Base-by-base conservation (phyloP, 2,329 filamentous ascomycete species). In the Clonostachys rhizophaga region DNA sequence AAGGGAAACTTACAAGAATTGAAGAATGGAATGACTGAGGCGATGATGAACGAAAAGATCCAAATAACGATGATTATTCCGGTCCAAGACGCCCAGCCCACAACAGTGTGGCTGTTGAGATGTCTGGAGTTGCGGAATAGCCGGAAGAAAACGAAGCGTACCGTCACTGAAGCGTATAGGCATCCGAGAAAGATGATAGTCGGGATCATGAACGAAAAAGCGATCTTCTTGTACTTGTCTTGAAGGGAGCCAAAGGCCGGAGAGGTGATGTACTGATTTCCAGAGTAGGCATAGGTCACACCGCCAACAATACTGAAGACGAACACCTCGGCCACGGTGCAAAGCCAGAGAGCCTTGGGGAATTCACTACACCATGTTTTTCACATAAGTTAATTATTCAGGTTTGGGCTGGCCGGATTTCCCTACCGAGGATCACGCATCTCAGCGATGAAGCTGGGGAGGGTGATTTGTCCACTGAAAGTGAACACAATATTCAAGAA, bases 401-500 rank as follows among this genome's bases (percentile, higher is more conserved):
- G 3, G 6, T 12, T 5, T 40, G 11, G 20, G 20, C 9, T 6
- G 8, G 2, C 14, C 14, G 35, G 18, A 9, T 39, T 16, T 36
- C 17, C 65, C 43, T 58, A 72, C 70, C 67, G 63, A 2, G 81
- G 80, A 30, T 84, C 75, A 48, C 73, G 87, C 91, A 96, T 96
- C 67, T 96, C 91, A 5, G 91, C 91, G 54, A 96, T 96, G 71
- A 96, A 96, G 56, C 87, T 92, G 1, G 91, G 91, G 13, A 96
- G 76, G 0, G 91, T 96, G 58, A 96, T 95, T 63, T 96, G 91
- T 0, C 91, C 91, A 55, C 96, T 96, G 62, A 96, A 96, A 1
- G 91, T 96, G 64, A 96, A 96, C 68, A 85, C 89, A 61, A 96
- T 96, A 67, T 96, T 96, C 64, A 96, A 77, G 67, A 96, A 96